phyloP scores from a whole-genome alignment of 768 basidiomycete genomes.

The Sporobolomyces phaffii region DNA sequence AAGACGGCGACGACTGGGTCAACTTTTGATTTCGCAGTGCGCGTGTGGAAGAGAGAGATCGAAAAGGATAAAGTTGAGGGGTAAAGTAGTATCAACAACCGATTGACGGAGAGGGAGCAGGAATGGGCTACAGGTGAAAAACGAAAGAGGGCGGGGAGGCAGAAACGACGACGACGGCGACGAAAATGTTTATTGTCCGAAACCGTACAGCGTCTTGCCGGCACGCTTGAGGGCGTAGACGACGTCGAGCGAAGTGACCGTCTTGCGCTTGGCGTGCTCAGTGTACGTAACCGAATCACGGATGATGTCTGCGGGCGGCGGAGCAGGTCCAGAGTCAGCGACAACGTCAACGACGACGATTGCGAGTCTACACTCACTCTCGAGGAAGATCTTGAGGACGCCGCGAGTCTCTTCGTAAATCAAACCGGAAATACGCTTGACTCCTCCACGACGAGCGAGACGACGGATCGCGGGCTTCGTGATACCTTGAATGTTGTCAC shows the following conservation, averaged over 20 bases:
- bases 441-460: constrained; percentile 55
- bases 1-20: too few species aligned
- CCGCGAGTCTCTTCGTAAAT: constrained; percentile 44
- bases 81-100: too few species aligned
- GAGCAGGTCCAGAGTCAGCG: background rate
- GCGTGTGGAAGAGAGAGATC: background rate
- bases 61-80: background rate
- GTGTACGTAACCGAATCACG: constrained; percentile 44
- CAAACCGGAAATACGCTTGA: constrained; percentile 53
- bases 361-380: constrained; percentile 37
- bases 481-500: constrained; percentile 51
- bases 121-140: too few species aligned
- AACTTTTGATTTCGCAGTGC: background rate
- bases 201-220: constrained; percentile 58
- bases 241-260: constrained; percentile 58
- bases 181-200: constrained; percentile 49
- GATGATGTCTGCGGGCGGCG: constrained; percentile 49
- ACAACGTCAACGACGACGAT: background rate
- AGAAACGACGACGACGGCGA: background rate
- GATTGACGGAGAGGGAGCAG: too few species aligned
- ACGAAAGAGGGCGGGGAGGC: too few species aligned
- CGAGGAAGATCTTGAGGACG: constrained; percentile 51
- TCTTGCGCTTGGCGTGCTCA: constrained; percentile 46
- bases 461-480: constrained; percentile 54
- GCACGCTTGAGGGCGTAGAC: constrained; percentile 61